Base-by-base conservation (phyloP, 2,329 filamentous ascomycete species). In the Septoria petroselini region DNA sequence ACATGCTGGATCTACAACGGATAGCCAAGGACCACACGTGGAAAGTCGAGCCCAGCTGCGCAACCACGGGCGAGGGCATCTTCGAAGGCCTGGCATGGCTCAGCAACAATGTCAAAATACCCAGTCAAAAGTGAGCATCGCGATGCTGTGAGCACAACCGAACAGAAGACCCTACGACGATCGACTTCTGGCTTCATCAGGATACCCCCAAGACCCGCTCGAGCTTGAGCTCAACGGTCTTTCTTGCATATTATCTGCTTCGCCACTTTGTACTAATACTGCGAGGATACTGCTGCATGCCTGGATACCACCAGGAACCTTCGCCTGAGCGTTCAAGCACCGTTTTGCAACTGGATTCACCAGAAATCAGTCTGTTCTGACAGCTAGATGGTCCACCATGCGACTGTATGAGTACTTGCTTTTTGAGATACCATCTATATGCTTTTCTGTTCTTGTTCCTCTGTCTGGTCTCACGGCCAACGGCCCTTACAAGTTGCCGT, bases 41-140 rank as follows among this genome's bases (percentile, higher is more conserved):
- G 75, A 77, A 77, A 61, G 75, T 77, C 49, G 74, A 77, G 68
- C 75, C 75, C 43, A 76, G 73, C 61, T 77, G 75, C 58, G 75
- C 75, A 41, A 77, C 74, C 39, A 76, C 75, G 15, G 75, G 75
- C 57, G 75, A 77, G 61, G 75, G 67, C 50, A 77, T 77, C 60
- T 77, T 77, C 50, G 75, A 77, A 63, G 75, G 75, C 48, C 62
- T 77, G 57, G 71, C 72, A 60, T 76, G 74, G 74, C 66, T 76
- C 54, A 74, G 72, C 61, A 74, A 70, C 65, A 75, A 76, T 62
- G 73, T 76, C 64, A 76, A 76, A 66, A 34, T 62, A 11, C 60
- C 61, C 4, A 50, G 58, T 29, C 63, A 62, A 21, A 55, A 58
- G 53, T 58, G 55, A 58, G 53, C 52, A 12, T n/a, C 14, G 17